Conservation (phyloP, 2,329 filamentous ascomycete species). For the Ustilaginoidea virens region DNA sequence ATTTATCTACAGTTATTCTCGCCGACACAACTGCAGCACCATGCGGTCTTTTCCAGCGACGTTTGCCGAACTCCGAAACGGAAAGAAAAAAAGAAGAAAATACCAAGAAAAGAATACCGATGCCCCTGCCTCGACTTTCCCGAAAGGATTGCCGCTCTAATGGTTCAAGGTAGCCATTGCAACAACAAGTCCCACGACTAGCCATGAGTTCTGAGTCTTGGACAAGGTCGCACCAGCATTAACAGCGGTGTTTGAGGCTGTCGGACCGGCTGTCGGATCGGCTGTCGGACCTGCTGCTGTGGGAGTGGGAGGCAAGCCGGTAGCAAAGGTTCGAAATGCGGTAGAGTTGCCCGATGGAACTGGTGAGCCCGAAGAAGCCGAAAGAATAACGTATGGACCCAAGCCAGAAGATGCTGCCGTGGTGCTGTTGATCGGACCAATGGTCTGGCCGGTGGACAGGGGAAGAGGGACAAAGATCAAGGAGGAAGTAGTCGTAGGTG, state of each 20-base stretch:
- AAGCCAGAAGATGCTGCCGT: background rate
- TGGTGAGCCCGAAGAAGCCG: slow-evolving; percentile 1
- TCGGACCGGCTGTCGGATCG: background rate
- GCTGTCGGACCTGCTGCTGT: background rate
- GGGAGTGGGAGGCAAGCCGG: slow-evolving; percentile 1
- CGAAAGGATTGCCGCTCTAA: no score
- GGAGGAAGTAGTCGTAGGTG: background rate
- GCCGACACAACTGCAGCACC: no score
- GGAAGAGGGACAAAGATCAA: background rate
- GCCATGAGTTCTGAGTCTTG: slow-evolving; percentile 4
- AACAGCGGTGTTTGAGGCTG: background rate
- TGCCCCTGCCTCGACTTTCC: no score
- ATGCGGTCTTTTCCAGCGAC: no score
- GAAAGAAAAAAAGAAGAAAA: no score
- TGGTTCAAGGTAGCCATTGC: slow-evolving; percentile 4
- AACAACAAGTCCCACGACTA: slow-evolving; percentile 6
- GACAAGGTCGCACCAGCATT: slow-evolving; percentile 2
- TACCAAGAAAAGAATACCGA: no score
- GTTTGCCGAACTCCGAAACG: no score
- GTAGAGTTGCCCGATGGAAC: slow-evolving; percentile 2
- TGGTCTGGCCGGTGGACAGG: background rate
- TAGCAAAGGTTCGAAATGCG: slow-evolving; percentile 1
- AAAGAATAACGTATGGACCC: background rate
- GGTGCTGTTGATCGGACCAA: background rate
- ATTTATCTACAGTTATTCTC: no score